Evolutionary conservation across 768 basidiomycete species (phyloP), one percentile per base, ranked within the genome.

Genomic region (Lactarius psammicola): DNA sequence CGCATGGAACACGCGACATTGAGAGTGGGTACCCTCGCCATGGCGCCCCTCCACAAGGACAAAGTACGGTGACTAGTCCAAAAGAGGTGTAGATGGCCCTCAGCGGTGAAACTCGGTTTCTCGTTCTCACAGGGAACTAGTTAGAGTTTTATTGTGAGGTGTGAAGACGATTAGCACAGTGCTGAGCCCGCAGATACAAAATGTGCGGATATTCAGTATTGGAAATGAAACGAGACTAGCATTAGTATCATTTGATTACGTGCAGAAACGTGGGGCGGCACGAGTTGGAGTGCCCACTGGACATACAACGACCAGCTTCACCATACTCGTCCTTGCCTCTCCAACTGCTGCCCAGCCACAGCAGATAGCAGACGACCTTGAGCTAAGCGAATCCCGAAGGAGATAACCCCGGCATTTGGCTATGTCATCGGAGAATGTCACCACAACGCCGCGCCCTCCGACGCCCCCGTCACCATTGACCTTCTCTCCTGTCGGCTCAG

Each of bases 401-500:
- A 33, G 54, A n/a, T 31, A 55, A 31, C 31, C 54, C 31, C 56
- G 34, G 23, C 36, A 38, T 23, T 38, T 28, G 34, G 36, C 56
- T 38, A 57, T 57, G 56, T n/a, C 56, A n/a, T 20, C 56, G 34
- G 31, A 23, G 56, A 23, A 28, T 8, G 20, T 36, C 30, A 23
- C 36, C 13, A 15, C 56, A 57, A 38, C 56, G 34, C 33, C 31
- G 34, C 56, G n/a, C 33, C 33, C 34, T 36, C 31, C 31, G 31
- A 30, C 33, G 30, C 33, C 55, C 13, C 34, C 31, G 23, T 57
- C 56, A n/a, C 56, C 56, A 5, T 18, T 57, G 34, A 57, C 56
- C 34, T 57, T 57, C 34, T 57, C 56, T 38, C 56, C 56, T 1
- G n/a, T 38, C 33, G 56, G n/a, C 18, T 33, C 34, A 36, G 56